phyloP scores from a whole-genome alignment of 805 yeast genomes.

The Candida parachauliodes region DNA sequence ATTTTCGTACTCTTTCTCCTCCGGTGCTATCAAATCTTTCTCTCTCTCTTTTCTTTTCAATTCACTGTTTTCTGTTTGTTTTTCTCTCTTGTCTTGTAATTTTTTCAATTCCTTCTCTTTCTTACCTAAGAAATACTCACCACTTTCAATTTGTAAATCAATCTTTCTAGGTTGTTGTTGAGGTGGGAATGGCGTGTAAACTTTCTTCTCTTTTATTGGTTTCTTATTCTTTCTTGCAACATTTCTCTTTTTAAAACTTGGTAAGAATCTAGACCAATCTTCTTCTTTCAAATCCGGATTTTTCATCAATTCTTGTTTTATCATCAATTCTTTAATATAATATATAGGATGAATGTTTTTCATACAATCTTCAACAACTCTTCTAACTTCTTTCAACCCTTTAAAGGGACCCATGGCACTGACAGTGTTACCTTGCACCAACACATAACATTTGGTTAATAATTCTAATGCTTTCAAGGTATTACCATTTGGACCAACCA shows the following conservation, averaged over 20 bases:
- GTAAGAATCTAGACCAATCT: conserved; percentile 95
- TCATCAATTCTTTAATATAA: conserved; percentile 96
- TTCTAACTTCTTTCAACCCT: conserved; percentile 86
- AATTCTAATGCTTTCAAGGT: conserved; percentile 93
- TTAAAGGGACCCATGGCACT: conserved; percentile 95
- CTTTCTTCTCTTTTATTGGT: conserved; percentile 53
- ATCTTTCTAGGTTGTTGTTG: conserved; percentile 94
- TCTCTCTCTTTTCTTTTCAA: conserved; percentile 66
- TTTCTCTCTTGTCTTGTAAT: conserved; percentile 71
- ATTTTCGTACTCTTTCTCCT: conserved; percentile 58
- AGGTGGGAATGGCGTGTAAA: conserved; percentile 99
- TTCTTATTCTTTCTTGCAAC: conserved; percentile 77
- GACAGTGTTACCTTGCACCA: conserved; percentile 97
- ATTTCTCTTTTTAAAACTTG: conserved; percentile 93
- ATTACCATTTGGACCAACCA: conserved; percentile 96
- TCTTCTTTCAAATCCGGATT: conserved; percentile 94
- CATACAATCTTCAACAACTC: conserved; percentile 98
- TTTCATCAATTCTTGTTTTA: conserved; percentile 89
- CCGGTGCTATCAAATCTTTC: conserved; percentile 82
- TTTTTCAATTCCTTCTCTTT: conserved; percentile 72
- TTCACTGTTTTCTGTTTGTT: conserved; percentile 68
- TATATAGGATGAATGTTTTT: conserved; percentile 95
- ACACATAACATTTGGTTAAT: conserved; percentile 89
- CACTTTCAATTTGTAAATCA: conserved; percentile 95
- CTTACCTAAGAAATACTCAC: conserved; percentile 93